These are phyloP conservation scores for Yamadazyma conglobata DNA, from an alignment of 1,139 yeast species.

Conservation along the genomic window DNA sequence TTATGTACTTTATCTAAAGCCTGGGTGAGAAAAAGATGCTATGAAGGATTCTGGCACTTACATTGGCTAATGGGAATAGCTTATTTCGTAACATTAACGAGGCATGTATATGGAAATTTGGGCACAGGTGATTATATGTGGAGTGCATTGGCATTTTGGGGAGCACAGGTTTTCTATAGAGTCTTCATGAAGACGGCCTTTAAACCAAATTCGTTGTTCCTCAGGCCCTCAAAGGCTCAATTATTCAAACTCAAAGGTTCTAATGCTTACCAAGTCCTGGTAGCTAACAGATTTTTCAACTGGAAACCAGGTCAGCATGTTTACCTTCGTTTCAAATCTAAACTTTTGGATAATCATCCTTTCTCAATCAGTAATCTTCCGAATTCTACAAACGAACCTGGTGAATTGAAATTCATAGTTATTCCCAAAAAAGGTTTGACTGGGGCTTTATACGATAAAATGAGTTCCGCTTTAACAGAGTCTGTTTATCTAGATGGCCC, in stretches of 20 bases:
- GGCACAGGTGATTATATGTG: constrained; percentile 48
- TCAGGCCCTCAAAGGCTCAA: constrained; percentile 45
- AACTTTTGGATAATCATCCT: constrained; percentile 57
- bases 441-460: constrained; percentile 22
- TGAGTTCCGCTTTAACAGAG: constrained; percentile 25
- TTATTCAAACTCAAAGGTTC: constrained; percentile 27
- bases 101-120: constrained; percentile 44
- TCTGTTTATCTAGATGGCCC: constrained; percentile 58
- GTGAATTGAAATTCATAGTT: constrained; percentile 47
- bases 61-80: constrained; percentile 62
- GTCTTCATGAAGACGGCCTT: constrained; percentile 49
- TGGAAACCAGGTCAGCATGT: constrained; percentile 67
- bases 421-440: constrained; percentile 55
- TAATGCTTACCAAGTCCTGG: constrained; percentile 38
- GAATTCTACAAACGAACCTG: constrained; percentile 19
- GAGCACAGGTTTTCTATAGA: constrained; percentile 49
- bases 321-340: constrained; percentile 45
- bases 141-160: constrained; percentile 58
- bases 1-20: constrained; percentile 48
- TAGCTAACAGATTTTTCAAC: constrained; percentile 36
- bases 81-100: constrained; percentile 48
- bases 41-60: constrained; percentile 52
- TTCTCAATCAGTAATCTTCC: constrained; percentile 52
- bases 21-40: constrained; percentile 38
- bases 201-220: constrained; percentile 40